Conservation (phyloP, 768 basidiomycete genomes). For the Suillus luteus region DNA sequence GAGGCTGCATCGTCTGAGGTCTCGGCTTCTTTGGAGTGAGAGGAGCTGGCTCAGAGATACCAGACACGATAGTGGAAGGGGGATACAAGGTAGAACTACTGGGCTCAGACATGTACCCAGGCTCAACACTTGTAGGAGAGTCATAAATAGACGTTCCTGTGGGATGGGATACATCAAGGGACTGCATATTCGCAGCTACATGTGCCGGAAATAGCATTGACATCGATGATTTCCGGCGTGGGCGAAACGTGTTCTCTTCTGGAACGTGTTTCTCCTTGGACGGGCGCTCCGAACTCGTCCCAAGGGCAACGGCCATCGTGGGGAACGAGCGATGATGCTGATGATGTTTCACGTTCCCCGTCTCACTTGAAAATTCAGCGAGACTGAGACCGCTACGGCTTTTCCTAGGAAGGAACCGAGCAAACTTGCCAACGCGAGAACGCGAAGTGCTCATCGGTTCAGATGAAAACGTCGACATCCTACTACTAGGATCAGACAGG, state of each 20-base stretch:
- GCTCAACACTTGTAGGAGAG: slow-evolving; percentile 32
- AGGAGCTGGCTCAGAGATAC: slow-evolving; percentile 12
- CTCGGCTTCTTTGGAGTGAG: slow-evolving; percentile 14
- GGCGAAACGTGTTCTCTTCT: slow-evolving; percentile 37
- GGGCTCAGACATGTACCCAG: slow-evolving; percentile 19
- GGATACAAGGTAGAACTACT: slow-evolving; percentile 20
- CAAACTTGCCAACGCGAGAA: slow-evolving; percentile 25
- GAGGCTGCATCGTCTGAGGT: slow-evolving; percentile 27
- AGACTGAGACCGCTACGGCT: slow-evolving; percentile 31
- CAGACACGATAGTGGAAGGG: slow-evolving; percentile 13
- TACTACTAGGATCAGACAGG: slow-evolving; percentile 22
- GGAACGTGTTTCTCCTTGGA: slow-evolving; percentile 27
- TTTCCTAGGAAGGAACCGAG: slow-evolving; percentile 35
- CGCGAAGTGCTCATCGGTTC: slow-evolving; percentile 15
- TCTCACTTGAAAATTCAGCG: slow-evolving; percentile 31
- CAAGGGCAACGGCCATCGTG: slow-evolving; percentile 15
- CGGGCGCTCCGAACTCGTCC: slow-evolving; percentile 20
- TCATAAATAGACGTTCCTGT: slow-evolving; percentile 28
- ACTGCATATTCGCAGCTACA: slow-evolving; percentile 29
- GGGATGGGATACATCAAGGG: slow-evolving; percentile 34
- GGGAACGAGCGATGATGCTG: slow-evolving; percentile 29
- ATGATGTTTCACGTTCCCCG: slow-evolving; percentile 24
- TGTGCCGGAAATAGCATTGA: slow-evolving; percentile 34
- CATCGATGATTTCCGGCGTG: slow-evolving; percentile 37
- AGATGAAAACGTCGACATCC: slow-evolving; percentile 25